Percentiles rank a stretch among this genome's conserved stretches.
Conservation (phyloP, 2,329 filamentous ascomycete species). For the Penicillium sp. region DNA sequence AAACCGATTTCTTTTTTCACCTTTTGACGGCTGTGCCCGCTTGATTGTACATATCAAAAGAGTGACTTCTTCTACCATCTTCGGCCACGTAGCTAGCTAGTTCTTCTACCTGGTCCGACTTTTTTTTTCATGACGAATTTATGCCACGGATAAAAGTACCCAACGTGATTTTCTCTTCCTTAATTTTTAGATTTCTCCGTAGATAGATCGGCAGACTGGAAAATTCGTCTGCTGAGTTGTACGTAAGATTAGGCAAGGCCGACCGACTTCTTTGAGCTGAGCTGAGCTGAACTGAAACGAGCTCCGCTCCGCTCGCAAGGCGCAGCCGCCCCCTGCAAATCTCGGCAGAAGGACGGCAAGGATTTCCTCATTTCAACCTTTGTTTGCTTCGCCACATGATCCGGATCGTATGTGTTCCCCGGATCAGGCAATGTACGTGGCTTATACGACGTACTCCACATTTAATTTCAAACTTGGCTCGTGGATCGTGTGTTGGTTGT, state of each 20-base stretch:
- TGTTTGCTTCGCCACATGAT: too few species aligned
- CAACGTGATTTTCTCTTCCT: neutral
- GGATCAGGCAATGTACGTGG: too few species aligned
- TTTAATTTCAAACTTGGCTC: too few species aligned
- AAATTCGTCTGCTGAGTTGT: neutral
- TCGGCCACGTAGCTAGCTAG: neutral
- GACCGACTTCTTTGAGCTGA: neutral
- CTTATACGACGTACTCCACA: too few species aligned
- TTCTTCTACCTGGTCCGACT: neutral
- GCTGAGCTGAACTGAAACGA: neutral
- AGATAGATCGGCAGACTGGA: neutral
- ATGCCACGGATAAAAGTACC: conserved; percentile 5
- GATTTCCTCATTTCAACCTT: too few species aligned
- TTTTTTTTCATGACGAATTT: conserved; percentile 12
- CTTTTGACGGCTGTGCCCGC: conserved; percentile 11
- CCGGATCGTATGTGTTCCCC: too few species aligned
- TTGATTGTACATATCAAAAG: conserved; percentile 17
- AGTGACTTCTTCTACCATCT: neutral
- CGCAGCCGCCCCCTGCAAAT: neutral
- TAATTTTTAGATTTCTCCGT: neutral
- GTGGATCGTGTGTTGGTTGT: too few species aligned
- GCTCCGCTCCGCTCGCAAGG: neutral
- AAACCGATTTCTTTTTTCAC: neutral
- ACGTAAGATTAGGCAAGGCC: neutral
- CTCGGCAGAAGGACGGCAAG: too few species aligned